Percentiles rank a stretch among this genome's conserved stretches.
Evolutionary conservation across 1,139 yeast species (phyloP).

Genomic region (Scheffersomyces segobiensis): DNA sequence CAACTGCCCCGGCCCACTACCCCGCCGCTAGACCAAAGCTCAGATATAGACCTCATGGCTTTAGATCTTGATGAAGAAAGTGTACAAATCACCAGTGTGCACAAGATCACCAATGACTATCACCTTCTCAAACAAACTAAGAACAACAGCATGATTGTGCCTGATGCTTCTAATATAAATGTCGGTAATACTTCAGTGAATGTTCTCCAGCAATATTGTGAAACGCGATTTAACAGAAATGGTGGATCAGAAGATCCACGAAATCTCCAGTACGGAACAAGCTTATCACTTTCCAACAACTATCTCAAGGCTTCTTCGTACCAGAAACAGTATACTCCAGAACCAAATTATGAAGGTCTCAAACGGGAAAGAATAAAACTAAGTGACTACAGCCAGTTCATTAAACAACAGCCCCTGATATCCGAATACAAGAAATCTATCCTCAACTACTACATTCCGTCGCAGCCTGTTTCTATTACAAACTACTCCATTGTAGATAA

Average conservation of each 20-base stretch:
- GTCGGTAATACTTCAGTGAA: background rate
- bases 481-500: slow-evolving; percentile 13
- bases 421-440: slow-evolving; percentile 10
- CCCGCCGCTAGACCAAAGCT: background rate
- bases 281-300: slow-evolving; percentile 8
- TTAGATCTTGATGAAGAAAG: background rate
- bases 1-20: background rate
- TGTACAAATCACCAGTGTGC: background rate
- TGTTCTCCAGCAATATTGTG: background rate
- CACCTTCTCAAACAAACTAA: slow-evolving; percentile 7
- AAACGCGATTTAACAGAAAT: background rate
- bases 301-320: slow-evolving; percentile 11
- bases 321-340: slow-evolving; percentile 11
- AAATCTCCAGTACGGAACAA: slow-evolving; percentile 14
- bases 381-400: background rate
- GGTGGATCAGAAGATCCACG: background rate
- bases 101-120: slow-evolving; percentile 12
- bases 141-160: slow-evolving; percentile 13
- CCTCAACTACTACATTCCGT: slow-evolving; percentile 10
- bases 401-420: background rate
- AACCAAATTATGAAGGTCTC: background rate
- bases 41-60: background rate
- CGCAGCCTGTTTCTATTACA: slow-evolving; percentile 10
- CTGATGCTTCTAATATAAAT: slow-evolving; percentile 4
- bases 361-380: background rate